Conservation (phyloP, 78 protist species). For the Trichosphaerium sp. region DNA sequence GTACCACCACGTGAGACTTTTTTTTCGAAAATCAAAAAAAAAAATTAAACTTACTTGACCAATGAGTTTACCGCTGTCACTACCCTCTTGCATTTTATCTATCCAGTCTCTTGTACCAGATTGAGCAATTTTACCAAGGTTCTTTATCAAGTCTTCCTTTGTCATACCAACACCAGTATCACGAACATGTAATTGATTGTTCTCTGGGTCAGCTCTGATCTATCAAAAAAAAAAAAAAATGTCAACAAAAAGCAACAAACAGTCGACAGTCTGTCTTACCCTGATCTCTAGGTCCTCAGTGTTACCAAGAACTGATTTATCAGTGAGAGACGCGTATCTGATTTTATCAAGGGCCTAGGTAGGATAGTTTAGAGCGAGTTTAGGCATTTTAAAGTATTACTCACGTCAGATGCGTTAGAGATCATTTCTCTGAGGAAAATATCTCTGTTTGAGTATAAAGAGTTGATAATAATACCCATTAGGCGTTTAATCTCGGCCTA, state of each 20-base stretch:
- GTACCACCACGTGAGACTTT: too few species aligned
- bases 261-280: too few species aligned
- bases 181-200: conserved; percentile 65
- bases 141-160: conserved; percentile 78
- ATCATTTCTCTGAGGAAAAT: conserved; percentile 97
- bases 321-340: conserved; percentile 86
- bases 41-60: too few species aligned
- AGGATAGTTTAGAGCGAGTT: neutral
- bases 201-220: conserved; percentile 78
- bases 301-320: conserved; percentile 55
- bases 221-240: neutral
- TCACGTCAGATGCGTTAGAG: conserved; percentile 91
- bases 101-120: conserved; percentile 93
- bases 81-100: too few species aligned
- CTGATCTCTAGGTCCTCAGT: conserved; percentile 80
- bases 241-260: too few species aligned
- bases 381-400: neutral
- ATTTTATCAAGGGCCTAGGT: conserved; percentile 65
- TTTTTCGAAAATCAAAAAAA: too few species aligned
- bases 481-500: conserved; percentile 92
- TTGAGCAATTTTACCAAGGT: conserved; percentile 90
- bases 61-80: too few species aligned
- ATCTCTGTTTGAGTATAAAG: conserved; percentile 94
- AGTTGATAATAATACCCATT: conserved; percentile 94
- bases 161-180: conserved; percentile 99